A percentile compares a stretch with the other conserved stretches of the same genome.
phyloP scores from a whole-genome alignment of 1,284 basidiomycete genomes.

The Stereum hirsutum region DNA sequence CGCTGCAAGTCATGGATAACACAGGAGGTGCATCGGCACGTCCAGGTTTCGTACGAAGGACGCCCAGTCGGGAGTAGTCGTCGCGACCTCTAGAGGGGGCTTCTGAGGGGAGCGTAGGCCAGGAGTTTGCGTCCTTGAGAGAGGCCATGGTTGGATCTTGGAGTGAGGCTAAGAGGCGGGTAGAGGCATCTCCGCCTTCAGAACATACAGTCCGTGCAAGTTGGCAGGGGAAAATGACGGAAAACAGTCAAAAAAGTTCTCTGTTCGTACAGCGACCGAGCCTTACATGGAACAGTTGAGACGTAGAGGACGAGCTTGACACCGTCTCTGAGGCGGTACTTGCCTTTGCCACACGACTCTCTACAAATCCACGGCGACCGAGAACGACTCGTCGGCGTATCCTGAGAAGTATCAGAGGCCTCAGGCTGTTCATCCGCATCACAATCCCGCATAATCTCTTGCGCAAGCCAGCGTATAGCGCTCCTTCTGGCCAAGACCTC shows the following conservation, averaged over 20 bases:
- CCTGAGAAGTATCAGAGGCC: no score
- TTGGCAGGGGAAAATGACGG: background rate
- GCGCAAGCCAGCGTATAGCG: slow-evolving; percentile 73
- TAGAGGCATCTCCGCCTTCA: slow-evolving; percentile 87
- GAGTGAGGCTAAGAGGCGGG: slow-evolving; percentile 57
- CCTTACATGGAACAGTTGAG: slow-evolving; percentile 83
- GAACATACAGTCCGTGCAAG: background rate
- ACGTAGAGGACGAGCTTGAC: slow-evolving; percentile 69
- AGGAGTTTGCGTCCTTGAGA: slow-evolving; percentile 44
- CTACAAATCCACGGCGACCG: slow-evolving; percentile 32
- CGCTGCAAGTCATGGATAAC: slow-evolving; percentile 80
- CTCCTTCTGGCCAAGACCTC: slow-evolving; percentile 82
- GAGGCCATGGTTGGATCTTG: slow-evolving; percentile 66
- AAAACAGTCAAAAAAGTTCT: slow-evolving; percentile 8
- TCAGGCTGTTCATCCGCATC: no score
- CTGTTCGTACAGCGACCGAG: slow-evolving; percentile 5
- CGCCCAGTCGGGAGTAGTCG: slow-evolving; percentile 65
- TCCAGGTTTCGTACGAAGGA: slow-evolving; percentile 85
- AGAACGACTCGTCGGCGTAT: slow-evolving; percentile 16
- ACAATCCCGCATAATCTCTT: no score
- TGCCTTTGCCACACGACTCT: slow-evolving; percentile 24
- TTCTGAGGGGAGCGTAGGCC: slow-evolving; percentile 25
- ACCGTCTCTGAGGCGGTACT: slow-evolving; percentile 39
- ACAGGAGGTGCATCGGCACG: slow-evolving; percentile 79
- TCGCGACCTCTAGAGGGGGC: slow-evolving; percentile 64